Evolutionary conservation across 345 rosid genomes (phyloP), one percentile per base, ranked within the genome.

Genomic region (Lepidium didymum): DNA sequence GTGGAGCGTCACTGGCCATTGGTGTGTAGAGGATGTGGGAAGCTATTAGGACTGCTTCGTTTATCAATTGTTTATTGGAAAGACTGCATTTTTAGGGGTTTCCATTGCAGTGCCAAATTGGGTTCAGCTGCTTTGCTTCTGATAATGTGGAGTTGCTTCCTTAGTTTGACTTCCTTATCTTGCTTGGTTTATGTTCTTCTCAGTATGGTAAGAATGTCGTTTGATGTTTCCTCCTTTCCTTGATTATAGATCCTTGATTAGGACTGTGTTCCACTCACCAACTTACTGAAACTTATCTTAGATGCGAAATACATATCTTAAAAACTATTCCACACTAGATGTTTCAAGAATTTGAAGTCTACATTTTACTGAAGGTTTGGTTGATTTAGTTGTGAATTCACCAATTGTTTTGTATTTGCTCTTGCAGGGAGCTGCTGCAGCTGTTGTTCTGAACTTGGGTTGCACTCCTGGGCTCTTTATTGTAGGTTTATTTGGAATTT

Each of bases 101-200:
- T 79, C 37, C 82, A 65, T 21, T 91, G 96, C 10, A 54, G 87
- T 27, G 18, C 86, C 65, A 86, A 77, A 70, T 70, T 94, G 67
- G 96, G 97, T 31, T 89, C 96, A 2, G 87, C 99, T 58, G 83
- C 96, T 6, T 77, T 91, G 84, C 88, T 94, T 41, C 71, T 91
- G 65, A 94, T 94, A 38, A 89, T 94, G 89, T 94, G 99, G 99
- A 91, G 96, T 73, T 91, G 88, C 82, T 94, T 94, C 80, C 92
- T 94, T 64, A 91, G 96, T 76, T 80, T 94, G 77, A 91, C 99
- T 76, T 94, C 99, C 6, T 73, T 89, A 51, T 78, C 96, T 73
- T 87, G 91, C 88, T 72, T 94, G 86, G 56, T 87, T 68, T 94
- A 89, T 79, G 92, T 87, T 27, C 83, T 94, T 21, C 73, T 86